Evolutionary conservation across 352 stramenopile species (phyloP).

Genomic region (Phytopythium ostracodes): DNA sequence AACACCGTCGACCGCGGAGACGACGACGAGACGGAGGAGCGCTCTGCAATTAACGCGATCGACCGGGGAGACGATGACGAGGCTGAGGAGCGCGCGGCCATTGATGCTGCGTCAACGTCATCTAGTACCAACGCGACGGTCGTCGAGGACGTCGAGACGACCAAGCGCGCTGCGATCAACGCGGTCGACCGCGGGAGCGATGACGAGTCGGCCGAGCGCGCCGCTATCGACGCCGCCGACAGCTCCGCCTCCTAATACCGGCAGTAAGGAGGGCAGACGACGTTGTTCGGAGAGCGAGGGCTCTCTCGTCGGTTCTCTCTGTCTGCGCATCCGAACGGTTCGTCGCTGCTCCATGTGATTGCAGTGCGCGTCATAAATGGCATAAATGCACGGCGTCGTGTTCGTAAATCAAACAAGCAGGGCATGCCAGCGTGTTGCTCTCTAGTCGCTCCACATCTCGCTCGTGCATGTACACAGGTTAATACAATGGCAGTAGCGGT

Average conservation of each 20-base stretch:
- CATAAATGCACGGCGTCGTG: background rate
- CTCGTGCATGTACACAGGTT: too few relatives aligned
- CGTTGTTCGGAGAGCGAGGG: background rate
- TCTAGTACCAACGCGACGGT: background rate
- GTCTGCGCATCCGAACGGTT: too few relatives aligned
- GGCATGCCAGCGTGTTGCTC: too few relatives aligned
- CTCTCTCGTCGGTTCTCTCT: background rate
- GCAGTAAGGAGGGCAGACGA: too few relatives aligned
- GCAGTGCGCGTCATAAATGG: background rate
- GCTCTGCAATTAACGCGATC: background rate
- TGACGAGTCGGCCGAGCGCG: slow-evolving; percentile 5
- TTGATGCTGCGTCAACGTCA: background rate
- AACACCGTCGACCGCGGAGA: background rate
- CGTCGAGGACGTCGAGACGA: background rate
- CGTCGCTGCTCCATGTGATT: too few relatives aligned
- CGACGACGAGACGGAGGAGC: slow-evolving; percentile 7
- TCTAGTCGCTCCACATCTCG: too few relatives aligned
- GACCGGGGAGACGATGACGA: slow-evolving; percentile 2
- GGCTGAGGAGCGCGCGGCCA: background rate
- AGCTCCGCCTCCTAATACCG: background rate
- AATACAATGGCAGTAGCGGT: slow-evolving; percentile 12
- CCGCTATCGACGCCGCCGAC: slow-evolving; percentile 2
- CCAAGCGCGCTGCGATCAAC: background rate
- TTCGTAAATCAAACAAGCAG: background rate
- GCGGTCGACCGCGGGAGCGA: background rate